These are phyloP conservation scores for Pseudofabraea citricarpa DNA, from an alignment of 2,329 filamentous ascomycete genomes.

Conservation along the genomic window DNA sequence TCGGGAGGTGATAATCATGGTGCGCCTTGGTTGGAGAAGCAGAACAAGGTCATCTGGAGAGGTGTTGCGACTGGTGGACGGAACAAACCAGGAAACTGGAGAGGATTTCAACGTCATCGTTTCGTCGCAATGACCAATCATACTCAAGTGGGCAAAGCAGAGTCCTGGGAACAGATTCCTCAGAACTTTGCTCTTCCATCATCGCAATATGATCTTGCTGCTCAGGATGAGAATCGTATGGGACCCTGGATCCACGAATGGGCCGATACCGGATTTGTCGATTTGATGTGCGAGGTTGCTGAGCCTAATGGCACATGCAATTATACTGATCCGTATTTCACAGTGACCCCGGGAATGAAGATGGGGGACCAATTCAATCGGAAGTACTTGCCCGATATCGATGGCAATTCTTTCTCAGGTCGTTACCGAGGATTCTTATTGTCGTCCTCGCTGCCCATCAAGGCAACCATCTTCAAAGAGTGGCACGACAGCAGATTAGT, in stretches of 20 bases:
- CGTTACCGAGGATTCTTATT: conserved; percentile 66
- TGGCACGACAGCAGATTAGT: conserved; percentile 75
- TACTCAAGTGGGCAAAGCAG: conserved; percentile 29
- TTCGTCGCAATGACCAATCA: conserved; percentile 51
- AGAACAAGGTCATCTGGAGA: conserved; percentile 54
- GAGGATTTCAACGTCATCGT: conserved; percentile 50
- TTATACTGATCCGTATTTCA: conserved; percentile 34
- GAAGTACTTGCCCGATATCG: conserved; percentile 74
- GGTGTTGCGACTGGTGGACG: conserved; percentile 59
- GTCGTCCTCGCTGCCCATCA: conserved; percentile 67
- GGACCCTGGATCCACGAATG: conserved; percentile 27
- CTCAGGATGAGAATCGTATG: conserved; percentile 37
- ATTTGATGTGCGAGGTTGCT: conserved; percentile 40
- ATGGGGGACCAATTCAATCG: conserved; percentile 51
- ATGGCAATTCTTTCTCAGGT: conserved; percentile 69
- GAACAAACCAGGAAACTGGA: conserved; percentile 43
- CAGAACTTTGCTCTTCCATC: conserved; percentile 51
- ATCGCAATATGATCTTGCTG: conserved; percentile 39
- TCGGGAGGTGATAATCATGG: conserved; percentile 53
- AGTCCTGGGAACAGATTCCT: conserved; percentile 28
- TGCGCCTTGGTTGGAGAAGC: conserved; percentile 51
- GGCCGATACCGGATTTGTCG: conserved; percentile 32
- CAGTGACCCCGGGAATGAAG: conserved; percentile 42
- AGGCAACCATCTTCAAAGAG: conserved; percentile 72
- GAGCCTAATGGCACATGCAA: conserved; percentile 39